A percentile compares a stretch with the other conserved stretches of the same genome.
phyloP scores from a whole-genome alignment of 1,284 basidiomycete species.

The Cerioporus squamosus region DNA sequence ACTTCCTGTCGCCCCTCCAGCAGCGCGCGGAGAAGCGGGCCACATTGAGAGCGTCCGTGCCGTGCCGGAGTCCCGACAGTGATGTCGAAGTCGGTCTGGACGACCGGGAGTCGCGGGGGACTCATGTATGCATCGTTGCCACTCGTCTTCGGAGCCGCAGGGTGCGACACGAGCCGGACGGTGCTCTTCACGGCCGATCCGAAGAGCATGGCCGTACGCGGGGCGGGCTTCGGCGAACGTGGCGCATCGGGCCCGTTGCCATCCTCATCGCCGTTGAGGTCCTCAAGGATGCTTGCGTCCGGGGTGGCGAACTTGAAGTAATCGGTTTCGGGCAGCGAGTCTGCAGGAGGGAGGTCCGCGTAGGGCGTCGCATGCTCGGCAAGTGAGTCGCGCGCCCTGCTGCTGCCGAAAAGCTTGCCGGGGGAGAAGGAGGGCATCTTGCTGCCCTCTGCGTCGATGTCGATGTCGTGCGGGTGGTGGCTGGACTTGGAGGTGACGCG shows the following conservation, averaged over 20 bases:
- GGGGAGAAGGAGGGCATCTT: constrained; percentile 17
- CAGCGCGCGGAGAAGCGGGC: constrained; percentile 45
- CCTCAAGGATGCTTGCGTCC: constrained; percentile 29
- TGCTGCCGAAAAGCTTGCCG: constrained; percentile 19
- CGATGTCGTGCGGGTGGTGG: constrained; percentile 5
- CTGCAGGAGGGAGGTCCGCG: constrained; percentile 51
- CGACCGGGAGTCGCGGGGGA: constrained; percentile 66
- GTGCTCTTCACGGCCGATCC: constrained; percentile 47
- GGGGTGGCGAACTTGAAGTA: constrained; percentile 53
- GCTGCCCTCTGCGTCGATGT: constrained; percentile 3
- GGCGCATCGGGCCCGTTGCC: constrained; percentile 50
- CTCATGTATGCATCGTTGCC: constrained; percentile 18
- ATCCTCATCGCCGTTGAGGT: constrained; percentile 11
- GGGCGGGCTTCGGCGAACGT: constrained; percentile 40
- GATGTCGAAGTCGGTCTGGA: constrained; percentile 68
- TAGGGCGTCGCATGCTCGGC: constrained; percentile 53
- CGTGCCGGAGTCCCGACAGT: constrained; percentile 53
- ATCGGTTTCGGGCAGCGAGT: constrained; percentile 47
- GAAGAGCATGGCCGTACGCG: constrained; percentile 52
- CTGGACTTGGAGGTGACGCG: constrained; percentile 44
- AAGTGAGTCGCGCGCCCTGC: constrained; percentile 45
- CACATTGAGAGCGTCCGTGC: constrained; percentile 42
- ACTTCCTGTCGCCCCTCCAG: constrained; percentile 2
- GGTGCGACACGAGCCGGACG: constrained; percentile 57
- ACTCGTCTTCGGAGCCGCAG: constrained; percentile 4